Conservation (phyloP, 257 asterid genomes). For the Asclepias syriaca region DNA sequence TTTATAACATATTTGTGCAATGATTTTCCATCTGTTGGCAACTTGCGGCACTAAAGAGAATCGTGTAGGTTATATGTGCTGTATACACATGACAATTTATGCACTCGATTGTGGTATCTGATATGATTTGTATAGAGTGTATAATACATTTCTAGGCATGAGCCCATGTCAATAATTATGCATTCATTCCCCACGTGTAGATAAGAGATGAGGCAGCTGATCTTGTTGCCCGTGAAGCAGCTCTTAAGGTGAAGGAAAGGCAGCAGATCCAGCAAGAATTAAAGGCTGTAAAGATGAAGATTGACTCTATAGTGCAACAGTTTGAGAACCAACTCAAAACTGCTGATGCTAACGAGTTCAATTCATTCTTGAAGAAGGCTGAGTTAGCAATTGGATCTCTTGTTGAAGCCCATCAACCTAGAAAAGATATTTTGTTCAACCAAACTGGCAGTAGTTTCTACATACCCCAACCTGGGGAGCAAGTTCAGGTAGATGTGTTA, state of each 20-base stretch:
- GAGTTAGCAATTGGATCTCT: slow-evolving; percentile 62
- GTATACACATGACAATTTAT: not conserved
- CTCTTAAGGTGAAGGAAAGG: slow-evolving; percentile 68
- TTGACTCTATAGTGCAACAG: slow-evolving; percentile 50
- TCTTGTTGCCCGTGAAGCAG: slow-evolving; percentile 71
- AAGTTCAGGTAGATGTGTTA: slow-evolving; percentile 53
- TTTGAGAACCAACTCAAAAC: slow-evolving; percentile 59
- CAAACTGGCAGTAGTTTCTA: slow-evolving; percentile 28
- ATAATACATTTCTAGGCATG: no score
- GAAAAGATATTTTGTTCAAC: slow-evolving; percentile 27
- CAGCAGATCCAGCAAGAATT: slow-evolving; percentile 49
- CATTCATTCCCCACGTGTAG: slow-evolving; percentile 31
- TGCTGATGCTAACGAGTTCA: slow-evolving; percentile 36
- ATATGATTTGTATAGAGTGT: not conserved
- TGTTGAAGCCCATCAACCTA: slow-evolving; percentile 54
- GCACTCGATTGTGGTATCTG: not conserved
- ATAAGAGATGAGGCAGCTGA: slow-evolving; percentile 63
- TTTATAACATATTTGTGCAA: not conserved
- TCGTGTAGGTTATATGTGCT: not conserved
- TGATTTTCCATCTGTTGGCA: not conserved
- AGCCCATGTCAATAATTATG: no score
- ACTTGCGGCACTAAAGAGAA: not conserved
- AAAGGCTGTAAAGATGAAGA: slow-evolving; percentile 44
- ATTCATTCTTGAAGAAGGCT: slow-evolving; percentile 54
- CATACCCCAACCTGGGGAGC: slow-evolving; percentile 63